Percentiles rank a stretch among this genome's conserved stretches.
Conservation (phyloP, 495 filamentous ascomycete species). For the Penicillium herquei region DNA sequence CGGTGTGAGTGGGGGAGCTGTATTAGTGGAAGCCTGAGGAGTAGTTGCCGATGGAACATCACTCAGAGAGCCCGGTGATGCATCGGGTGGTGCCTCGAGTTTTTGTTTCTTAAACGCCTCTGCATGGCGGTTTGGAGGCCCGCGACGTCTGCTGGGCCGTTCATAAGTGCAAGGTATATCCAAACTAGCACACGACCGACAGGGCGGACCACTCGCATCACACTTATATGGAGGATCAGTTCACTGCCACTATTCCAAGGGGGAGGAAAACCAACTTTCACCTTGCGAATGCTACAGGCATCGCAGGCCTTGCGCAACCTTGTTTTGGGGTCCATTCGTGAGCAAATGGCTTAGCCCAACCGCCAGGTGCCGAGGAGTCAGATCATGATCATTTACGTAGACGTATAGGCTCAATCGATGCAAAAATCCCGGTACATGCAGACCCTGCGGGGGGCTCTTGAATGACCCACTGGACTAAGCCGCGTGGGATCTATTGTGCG, state of each 20-base stretch:
- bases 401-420: constrained; percentile 1
- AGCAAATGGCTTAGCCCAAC: constrained; percentile 12
- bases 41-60: constrained; percentile 22
- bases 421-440: constrained; percentile 11
- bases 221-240: constrained; percentile 52
- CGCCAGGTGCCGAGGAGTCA: constrained; percentile 27
- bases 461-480: constrained; percentile 11
- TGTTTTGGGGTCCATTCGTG: constrained; percentile 42
- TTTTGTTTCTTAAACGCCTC: constrained; percentile 74
- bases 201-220: constrained; percentile 76
- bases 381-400: constrained; percentile 13
- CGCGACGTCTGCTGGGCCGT: constrained; percentile 73
- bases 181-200: constrained; percentile 73
- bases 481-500: not conserved
- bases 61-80: constrained; percentile 25
- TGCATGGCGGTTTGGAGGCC: constrained; percentile 82
- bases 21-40: constrained; percentile 19
- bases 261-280: constrained; percentile 58
- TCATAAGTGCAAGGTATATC: constrained; percentile 83
- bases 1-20: constrained; percentile 21
- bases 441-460: constrained; percentile 13
- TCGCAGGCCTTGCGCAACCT: constrained; percentile 79
- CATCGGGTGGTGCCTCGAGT: constrained; percentile 38
- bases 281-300: constrained; percentile 80
- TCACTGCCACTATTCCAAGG: constrained; percentile 9